Evolutionary conservation across 176 grass and related monocot species (phyloP).

Genomic region (Carex scoparia): DNA sequence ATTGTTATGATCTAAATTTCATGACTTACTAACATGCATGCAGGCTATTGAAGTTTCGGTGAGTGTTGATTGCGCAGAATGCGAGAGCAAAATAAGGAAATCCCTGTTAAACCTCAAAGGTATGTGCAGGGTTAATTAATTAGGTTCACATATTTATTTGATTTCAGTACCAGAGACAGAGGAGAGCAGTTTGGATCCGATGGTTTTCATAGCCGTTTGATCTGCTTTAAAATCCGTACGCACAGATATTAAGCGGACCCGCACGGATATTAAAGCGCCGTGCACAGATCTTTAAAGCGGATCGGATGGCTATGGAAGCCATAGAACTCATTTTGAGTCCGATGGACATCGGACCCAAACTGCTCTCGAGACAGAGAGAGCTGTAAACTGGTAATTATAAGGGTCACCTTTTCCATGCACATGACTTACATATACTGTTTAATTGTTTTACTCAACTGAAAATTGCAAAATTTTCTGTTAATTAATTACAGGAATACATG

Average conservation of each 20-base stretch:
- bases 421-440: background rate
- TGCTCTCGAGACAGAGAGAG: too few relatives aligned
- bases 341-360: too few relatives aligned
- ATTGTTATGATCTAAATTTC: background rate
- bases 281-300: too few relatives aligned
- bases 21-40: background rate
- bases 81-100: slow-evolving; percentile 64
- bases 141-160: background rate
- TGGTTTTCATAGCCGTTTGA: too few relatives aligned
- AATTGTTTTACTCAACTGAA: background rate
- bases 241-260: too few relatives aligned
- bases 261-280: too few relatives aligned
- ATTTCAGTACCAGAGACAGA: background rate
- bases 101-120: slow-evolving; percentile 52
- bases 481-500: slow-evolving; percentile 46
- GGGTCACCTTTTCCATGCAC: background rate
- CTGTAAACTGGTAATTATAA: background rate
- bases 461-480: background rate
- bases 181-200: too few relatives aligned
- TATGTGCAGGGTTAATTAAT: background rate
- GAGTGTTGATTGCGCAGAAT: slow-evolving; percentile 74
- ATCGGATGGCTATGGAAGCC: too few relatives aligned
- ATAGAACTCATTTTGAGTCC: too few relatives aligned
- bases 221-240: too few relatives aligned
- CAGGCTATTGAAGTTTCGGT: slow-evolving; percentile 74